Evolutionary conservation across 768 basidiomycete genomes (phyloP), one percentile per base, ranked within the genome.

Genomic region (Boletus tylopilopsis): DNA sequence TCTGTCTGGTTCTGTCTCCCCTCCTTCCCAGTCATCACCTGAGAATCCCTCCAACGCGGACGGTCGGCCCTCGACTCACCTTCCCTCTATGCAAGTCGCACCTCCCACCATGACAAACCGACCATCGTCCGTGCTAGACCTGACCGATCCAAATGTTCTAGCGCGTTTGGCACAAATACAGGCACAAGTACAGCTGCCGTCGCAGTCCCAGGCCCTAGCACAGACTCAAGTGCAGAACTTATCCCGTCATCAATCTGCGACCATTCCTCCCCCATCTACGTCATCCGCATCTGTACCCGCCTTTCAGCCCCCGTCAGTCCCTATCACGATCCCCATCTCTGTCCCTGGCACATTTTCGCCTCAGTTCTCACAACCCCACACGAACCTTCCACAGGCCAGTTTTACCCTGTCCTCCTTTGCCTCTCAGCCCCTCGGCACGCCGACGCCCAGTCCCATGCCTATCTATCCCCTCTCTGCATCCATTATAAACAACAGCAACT

Each of bases 81-180:
- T 34, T 10, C 53, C 48, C 0, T 39, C 56, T 4, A 24, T 39
- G 5, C 42, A 51, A 9, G n/a, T 32, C 11, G 19, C n/a, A n/a
- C 30, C 27, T 10, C 10, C 30, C 30, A 11, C 29, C 5, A 2
- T n/a, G 23, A 6, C 46, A 33, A 32, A 23, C 32, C 49, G 27
- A n/a, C 36, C 54, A 3, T 41, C 44, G 1, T 49, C 53, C 1
- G 43, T 42, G 1, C 18, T 62, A 16, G 65, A 68, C 42, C 24
- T 57, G 1, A 53, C 60, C 4, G 67, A 67, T 46, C 67, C 62
- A 0, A 49, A 19, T 22, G 36, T 62, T 33, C 21, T 68, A 4
- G 55, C 52, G 2, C 64, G 62, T 21, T 46, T 68, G 9, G 57
- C 49, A 30, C 64, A 67, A 30, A 42, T 60, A 21, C 64, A 68